Conservation (phyloP, 2,329 filamentous ascomycete species). For the Apiospora saccharicola region DNA sequence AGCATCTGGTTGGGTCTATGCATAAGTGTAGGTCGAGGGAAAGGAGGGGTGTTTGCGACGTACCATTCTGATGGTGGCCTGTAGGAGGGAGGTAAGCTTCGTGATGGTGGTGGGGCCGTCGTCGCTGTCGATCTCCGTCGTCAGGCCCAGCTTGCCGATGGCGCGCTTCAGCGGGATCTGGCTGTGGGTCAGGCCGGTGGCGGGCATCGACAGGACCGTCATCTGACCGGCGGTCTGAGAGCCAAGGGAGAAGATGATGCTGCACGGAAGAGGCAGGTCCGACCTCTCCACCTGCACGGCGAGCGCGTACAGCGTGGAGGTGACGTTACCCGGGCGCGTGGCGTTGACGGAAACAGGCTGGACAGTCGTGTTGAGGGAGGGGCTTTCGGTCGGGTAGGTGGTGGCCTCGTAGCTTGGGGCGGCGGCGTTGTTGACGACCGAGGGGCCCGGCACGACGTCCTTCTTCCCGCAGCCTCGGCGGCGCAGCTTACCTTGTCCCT, state of each 20-base stretch:
- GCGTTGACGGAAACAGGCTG: background rate
- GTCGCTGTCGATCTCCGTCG: background rate
- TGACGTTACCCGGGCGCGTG: background rate
- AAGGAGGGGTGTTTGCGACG: background rate
- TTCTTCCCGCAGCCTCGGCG: background rate
- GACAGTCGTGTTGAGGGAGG: background rate
- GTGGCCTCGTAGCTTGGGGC: background rate
- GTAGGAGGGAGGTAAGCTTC: background rate
- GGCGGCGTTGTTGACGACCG: conserved; percentile 10
- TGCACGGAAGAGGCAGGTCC: conserved; percentile 47
- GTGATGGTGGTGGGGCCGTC: conserved; percentile 15
- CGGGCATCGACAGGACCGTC: conserved; percentile 48
- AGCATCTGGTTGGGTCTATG: background rate
- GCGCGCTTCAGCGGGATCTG: conserved; percentile 41
- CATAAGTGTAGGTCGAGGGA: background rate
- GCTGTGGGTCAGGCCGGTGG: conserved; percentile 41
- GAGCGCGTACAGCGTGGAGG: conserved; percentile 37
- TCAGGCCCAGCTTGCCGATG: conserved; percentile 23
- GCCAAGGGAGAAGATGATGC: conserved; percentile 44
- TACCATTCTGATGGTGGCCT: conserved; percentile 13
- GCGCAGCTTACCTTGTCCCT: background rate
- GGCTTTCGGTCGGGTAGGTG: background rate
- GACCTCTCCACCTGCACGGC: conserved; percentile 45
- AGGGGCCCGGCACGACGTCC: background rate
- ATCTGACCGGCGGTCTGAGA: conserved; percentile 41